Evolutionary conservation across 2,329 filamentous ascomycete species (phyloP), one percentile per base, ranked within the genome.

Genomic region (Fusarium nematophilum): DNA sequence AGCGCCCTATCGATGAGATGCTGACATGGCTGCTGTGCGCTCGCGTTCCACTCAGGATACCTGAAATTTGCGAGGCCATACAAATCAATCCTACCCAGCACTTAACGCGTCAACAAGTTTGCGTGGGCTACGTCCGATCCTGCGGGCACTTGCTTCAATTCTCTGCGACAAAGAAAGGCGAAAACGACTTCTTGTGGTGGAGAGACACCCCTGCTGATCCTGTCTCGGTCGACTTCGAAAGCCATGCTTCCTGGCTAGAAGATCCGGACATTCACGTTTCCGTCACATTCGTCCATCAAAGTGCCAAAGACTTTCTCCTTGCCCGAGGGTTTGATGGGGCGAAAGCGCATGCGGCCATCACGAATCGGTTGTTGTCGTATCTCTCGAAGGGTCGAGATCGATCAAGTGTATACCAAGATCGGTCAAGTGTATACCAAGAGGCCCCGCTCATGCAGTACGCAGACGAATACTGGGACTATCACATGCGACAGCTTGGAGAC

Each of bases 271-370:
- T 6, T 2, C 13, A n/a, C 10, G 3, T 48, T 3, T 14, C 6
- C 1, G 9, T 18, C 10, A 55, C 26, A 1, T 42, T 56, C 9
- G 6, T 59, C 8, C 45, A 59, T 3, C 55, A 56, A 11, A 59
- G 55, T n/a, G 36, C 27, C 5, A 59, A 56, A 11, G 45, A 59
- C 25, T 59, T 47, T 10, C 21, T 51, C 1, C 36, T 34, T 0
- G 9, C 7, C 7, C 14, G 13, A 2, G 10, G 3, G 2, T n/a
- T 6, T 3, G 11, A 42, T 13, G 13, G 13, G 7, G 17, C 21
- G 6, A n/a, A 30, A 9, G 25, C 21, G 5, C 27, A 56, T 3
- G 17, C 21, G 3, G 13, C 13, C 4, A 42, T 53, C 6, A 14
- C 27, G 0, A 33, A 37, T 23, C 23, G 25, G 3, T 14, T 56